Base-by-base conservation (phyloP, 495 filamentous ascomycete genomes). In the Neurospora hispaniola region DNA sequence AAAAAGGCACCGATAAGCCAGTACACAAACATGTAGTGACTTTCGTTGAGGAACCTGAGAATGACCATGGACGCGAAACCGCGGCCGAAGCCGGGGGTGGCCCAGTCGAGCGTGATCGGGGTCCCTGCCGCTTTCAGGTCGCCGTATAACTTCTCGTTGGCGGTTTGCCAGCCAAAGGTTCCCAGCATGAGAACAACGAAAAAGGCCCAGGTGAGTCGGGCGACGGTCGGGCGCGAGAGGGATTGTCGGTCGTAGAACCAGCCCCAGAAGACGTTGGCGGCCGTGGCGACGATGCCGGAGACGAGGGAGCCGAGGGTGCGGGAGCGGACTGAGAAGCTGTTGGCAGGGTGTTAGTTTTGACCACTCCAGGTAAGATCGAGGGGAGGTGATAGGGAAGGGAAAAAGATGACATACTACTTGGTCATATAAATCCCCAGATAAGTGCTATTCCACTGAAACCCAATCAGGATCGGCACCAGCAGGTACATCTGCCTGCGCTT, bases 391-490 rank as follows among this genome's bases (percentile, higher is more conserved):
- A 23, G 23, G 23, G 23, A 23, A 23, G 23, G 23, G 23, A 23
- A 23, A 23, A 23, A 23, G 20, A 54, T n/a, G 12, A 59, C 54
- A 0, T 62, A 62, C 54, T 90, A 89, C 70, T 86, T 86, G 20
- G 86, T 85, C 74, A 88, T 81, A 77, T 88, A 89, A 73, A 88
- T 89, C n/a, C 85, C 84, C 42, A 86, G 79, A 62, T 90, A 89
- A 4, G 87, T 87, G 7, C 77, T 72, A 70, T 88, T 87, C 82
- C 87, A 89, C 66, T 86, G 84, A 69, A 84, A 85, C 0, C 86
- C 85, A n/a, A 88, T 78, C 41, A 88, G 82, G 44, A 89, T 80
- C 11, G 87, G 87, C 18, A 89, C 79, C 6, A 90, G 80, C 1
- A 89, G 79, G 62, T 84, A 80, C 77, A 89, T 84, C 27, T 86